phyloP scores from a whole-genome alignment of 2,329 filamentous ascomycete genomes.

The Pseudogymnoascus sp. region DNA sequence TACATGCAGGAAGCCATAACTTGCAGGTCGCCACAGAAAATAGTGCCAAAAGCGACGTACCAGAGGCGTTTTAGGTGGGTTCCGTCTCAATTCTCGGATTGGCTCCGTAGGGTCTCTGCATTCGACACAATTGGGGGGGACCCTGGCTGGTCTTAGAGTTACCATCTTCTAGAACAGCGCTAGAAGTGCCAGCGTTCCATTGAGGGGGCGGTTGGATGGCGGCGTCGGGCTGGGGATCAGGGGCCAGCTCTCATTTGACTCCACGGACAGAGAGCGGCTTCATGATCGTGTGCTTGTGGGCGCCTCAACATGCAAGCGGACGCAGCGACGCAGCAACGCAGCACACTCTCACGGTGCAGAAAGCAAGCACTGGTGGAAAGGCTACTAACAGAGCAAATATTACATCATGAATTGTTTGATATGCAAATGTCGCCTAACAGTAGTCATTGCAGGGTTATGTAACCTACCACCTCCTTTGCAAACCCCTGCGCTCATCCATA shows the following conservation, averaged over 20 bases:
- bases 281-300: neutral
- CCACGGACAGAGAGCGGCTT: neutral
- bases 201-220: conserved; percentile 10
- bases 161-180: conserved; percentile 20
- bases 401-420: neutral
- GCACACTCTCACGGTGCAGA: neutral
- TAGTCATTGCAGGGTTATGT: conserved; percentile 4
- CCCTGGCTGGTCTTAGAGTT: conserved; percentile 14
- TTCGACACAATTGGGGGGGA: conserved; percentile 14
- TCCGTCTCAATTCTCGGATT: conserved; percentile 23
- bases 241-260: conserved; percentile 2
- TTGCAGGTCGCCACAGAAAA: conserved; percentile 5
- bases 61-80: conserved; percentile 13
- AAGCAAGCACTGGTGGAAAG: neutral
- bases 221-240: conserved; percentile 4
- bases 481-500: conserved; percentile 3
- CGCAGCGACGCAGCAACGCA: neutral
- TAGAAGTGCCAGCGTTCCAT: conserved; percentile 20
- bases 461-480: neutral
- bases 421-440: neutral
- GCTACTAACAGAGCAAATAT: conserved; percentile 8
- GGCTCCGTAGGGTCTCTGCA: conserved; percentile 17
- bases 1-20: neutral
- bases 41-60: neutral
- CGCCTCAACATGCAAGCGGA: neutral